Percentiles rank a stretch among this genome's conserved stretches.
phyloP scores from a whole-genome alignment of 2,329 filamentous ascomycete species.

The Xylariaceae sp. region DNA sequence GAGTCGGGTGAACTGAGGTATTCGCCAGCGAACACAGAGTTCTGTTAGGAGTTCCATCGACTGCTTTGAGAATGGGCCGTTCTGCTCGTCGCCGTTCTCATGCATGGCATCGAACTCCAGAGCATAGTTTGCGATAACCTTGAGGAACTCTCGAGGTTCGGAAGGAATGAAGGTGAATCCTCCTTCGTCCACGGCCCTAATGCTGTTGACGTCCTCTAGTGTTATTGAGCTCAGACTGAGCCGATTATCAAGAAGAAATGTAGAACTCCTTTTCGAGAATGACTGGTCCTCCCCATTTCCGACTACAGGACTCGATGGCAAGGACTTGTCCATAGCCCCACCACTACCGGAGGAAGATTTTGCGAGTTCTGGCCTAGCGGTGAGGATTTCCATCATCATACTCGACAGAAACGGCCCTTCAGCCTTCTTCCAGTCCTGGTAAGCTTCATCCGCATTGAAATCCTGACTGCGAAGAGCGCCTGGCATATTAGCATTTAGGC shows the following conservation, averaged over 20 bases:
- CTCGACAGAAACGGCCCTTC: constrained; percentile 83
- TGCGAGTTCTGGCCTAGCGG: constrained; percentile 76
- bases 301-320: constrained; percentile 51
- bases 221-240: constrained; percentile 63
- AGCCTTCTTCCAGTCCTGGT: constrained; percentile 84
- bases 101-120: constrained; percentile 60
- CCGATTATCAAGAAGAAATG: constrained; percentile 56
- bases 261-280: constrained; percentile 40
- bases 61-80: constrained; percentile 62
- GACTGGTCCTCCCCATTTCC: constrained; percentile 47
- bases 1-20: constrained; percentile 75
- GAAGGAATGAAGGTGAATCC: constrained; percentile 86
- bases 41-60: constrained; percentile 81
- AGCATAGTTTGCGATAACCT: constrained; percentile 72
- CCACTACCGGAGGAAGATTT: constrained; percentile 61
- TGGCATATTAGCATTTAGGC: constrained; percentile 72
- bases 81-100: constrained; percentile 45
- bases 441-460: constrained; percentile 85
- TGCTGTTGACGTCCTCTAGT: constrained; percentile 49
- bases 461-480: constrained; percentile 77
- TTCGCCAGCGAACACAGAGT: constrained; percentile 79
- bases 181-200: constrained; percentile 54
- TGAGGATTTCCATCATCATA: constrained; percentile 88
- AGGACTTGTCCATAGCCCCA: constrained; percentile 43
- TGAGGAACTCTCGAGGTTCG: constrained; percentile 77